Base-by-base conservation (phyloP, 192 early-diverging fungal genomes). In the Chytriomyces sp. region DNA sequence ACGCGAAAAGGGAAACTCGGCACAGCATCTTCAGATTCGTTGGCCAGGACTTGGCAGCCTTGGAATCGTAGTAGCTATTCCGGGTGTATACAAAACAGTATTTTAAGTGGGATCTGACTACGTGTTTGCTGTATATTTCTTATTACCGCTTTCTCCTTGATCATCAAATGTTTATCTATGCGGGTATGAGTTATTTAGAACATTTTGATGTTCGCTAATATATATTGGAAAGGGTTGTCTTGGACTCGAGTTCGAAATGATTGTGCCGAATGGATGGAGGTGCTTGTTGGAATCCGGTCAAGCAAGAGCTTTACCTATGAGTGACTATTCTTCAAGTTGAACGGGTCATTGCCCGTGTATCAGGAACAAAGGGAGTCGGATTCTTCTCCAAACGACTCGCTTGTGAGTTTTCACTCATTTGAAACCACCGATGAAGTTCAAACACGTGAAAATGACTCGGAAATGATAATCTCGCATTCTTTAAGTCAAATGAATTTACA, bases 401-500 rank as follows among this genome's bases (percentile, higher is more conserved):
- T n/a, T 14, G 44, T 49, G 44, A 49, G 44, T 49, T 49, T 49
- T 49, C n/a, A 49, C n/a, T 49, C 44, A 49, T 49, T 49, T 49
- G 44, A 49, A 49, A 49, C 44, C n/a, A n/a, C 44, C 44, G 44
- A 49, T 49, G 44, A 49, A 49, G 44, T 10, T 49, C 44, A n/a
- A 49, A 49, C 44, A 49, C 10, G 44, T 49, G 44, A 49, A 10
- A 14, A 10, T 10, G 44, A 49, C n/a, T 14, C n/a, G n/a, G n/a
- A n/a, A n/a, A 49, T 49, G n/a, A n/a, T n/a, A 49, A 49, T 49
- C 44, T 49, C 44, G 44, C 44, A 49, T 49, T 49, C 44, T 49
- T 49, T 49, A 14, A 49, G 10, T 49, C 44, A 49, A 49, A 49
- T 49, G n/a, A n/a, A n/a, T n/a, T n/a, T n/a, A n/a, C n/a, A n/a